Evolutionary conservation across 306 rosid species (phyloP), one percentile per base, ranked within the genome.

Genomic region (Glycine latifolia): DNA sequence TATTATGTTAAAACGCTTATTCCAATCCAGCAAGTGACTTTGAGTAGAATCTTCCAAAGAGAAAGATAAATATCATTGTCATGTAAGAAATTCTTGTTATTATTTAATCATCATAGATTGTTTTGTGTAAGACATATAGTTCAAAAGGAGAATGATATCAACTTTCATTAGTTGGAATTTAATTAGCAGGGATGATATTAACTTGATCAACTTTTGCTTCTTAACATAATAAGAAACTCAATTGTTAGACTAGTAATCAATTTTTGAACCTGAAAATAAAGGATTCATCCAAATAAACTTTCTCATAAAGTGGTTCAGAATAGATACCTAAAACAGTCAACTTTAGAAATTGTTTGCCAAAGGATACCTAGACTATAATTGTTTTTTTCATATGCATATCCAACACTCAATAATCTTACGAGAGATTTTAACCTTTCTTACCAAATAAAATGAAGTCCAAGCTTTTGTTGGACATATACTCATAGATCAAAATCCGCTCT

Each of bases 371-470:
- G 5, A 37, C 41, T 37, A 3, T 37, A 37, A 26, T 26, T 37
- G 41, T 37, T 37, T 37, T 35, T 26, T 26, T 26, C 31, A 26
- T 26, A 26, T 26, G 31, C 67, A 12, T 63, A 63, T 63, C 11
- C 48, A 13, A 13, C 47, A 37, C 11, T 6, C 20, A 6, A 66
- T 66, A 39, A 39, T 37, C 20, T 26, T 26, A 35, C 33, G 6
- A 35, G 3, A 67, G n/a, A 16, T 15, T 47, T 0, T 46, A 46
- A 70, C 2, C 26, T 49, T 33, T 39, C 82, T 78, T 14, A 84
- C 89, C 90, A 63, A 87, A 87, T 31, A 84, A 10, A 78, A 69
- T 46, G 47, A 37, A 81, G 46, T 77, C 81, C 59, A 86, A 79
- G 20, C 88, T 82, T 86, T 43, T 85, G 54, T 85, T 85, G 2